phyloP scores from a whole-genome alignment of 306 rosid species.

The Begonia peltatifolia region DNA sequence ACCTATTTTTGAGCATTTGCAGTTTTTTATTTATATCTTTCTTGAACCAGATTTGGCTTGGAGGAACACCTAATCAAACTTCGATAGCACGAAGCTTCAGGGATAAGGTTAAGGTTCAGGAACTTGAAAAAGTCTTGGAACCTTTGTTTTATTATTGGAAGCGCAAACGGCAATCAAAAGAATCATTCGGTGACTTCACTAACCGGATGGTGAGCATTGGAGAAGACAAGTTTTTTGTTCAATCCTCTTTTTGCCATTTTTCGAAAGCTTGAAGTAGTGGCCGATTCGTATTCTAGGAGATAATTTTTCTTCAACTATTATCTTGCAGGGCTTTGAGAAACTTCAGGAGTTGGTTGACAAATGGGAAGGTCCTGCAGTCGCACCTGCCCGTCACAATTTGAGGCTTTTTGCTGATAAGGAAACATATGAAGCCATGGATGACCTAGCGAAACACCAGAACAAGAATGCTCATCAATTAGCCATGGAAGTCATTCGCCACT shows the following conservation, averaged over 20 bases:
- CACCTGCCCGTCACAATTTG: conserved; percentile 57
- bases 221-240: not conserved
- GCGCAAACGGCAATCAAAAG: conserved; percentile 75
- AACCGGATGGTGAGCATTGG: conserved; percentile 46
- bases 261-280: no score
- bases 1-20: conserved; percentile 3
- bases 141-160: conserved; percentile 89
- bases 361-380: conserved; percentile 74
- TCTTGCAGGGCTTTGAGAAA: conserved; percentile 65
- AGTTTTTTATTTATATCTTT: not conserved
- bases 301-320: not conserved
- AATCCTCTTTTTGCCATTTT: no score
- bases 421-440: conserved; percentile 67
- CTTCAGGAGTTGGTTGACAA: conserved; percentile 62
- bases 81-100: conserved; percentile 64
- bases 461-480: conserved; percentile 92
- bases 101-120: conserved; percentile 86
- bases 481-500: conserved; percentile 79
- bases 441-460: conserved; percentile 61
- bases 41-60: conserved; percentile 72
- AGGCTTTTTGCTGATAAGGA: conserved; percentile 79
- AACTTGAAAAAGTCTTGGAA: conserved; percentile 84
- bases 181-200: conserved; percentile 80
- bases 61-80: conserved; percentile 74
- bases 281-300: no score